Base-by-base conservation (phyloP, 306 rosid genomes). In the Hippophae tibetana region DNA sequence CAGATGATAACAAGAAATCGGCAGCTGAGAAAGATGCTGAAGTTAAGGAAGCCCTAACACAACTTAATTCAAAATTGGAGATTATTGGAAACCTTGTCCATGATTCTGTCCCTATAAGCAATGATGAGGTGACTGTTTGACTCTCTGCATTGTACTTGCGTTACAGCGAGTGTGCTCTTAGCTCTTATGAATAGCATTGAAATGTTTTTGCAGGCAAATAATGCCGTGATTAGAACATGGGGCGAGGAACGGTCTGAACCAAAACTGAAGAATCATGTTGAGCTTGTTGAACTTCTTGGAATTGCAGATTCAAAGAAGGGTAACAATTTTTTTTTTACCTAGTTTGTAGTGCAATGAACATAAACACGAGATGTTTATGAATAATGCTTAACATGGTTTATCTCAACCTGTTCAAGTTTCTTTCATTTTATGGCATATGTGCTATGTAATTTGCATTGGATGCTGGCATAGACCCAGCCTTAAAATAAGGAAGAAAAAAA, bases 1-100 rank as follows among this genome's bases (percentile, higher is more conserved):
- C 95, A 0, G 93, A 85, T 66, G 85, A 76, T 52, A 78, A 70
- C 13, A 85, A 83, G 72, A 87, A 60, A 63, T 58, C 44, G 61
- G 67, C 77, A 0, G 79, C 95, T 11, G 93, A 80, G 66, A 92
- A 88, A 74, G 95, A 87, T n/a, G 75, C 58, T 61, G 96, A 92
- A 75, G 93, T 80, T 54, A 57, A 55, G 58, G 99, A 92, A 25
- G 78, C 83, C 48, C 56, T 58, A 0, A 61, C 61, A 5, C 74
- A 58, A 50, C 58, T 92, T 79, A 81, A 87, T 74, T 61, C 80
- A 7, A 85, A 73, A 67, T 74, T 85, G 85, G 93, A 87, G 73
- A 61, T 68, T 6, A 75, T 87, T 61, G 96, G 95, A 80, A 92
- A 92, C 75, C 96, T 92, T 13, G 82, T 92, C 44, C 99, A 87